phyloP scores from a whole-genome alignment of 2,329 filamentous ascomycete genomes.

The Triangularia setosa region DNA sequence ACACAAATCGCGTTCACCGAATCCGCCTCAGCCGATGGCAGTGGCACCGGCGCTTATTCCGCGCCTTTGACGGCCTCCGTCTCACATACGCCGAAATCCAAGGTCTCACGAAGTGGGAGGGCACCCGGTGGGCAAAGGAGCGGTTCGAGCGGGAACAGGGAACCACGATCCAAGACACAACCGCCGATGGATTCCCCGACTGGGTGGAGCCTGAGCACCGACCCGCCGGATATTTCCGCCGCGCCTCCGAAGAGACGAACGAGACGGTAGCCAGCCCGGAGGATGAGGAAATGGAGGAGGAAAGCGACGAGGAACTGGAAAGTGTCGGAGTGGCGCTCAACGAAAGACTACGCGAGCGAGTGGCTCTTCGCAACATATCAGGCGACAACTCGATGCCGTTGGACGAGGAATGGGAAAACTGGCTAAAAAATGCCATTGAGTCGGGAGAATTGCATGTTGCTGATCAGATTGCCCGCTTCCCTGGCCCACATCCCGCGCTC shows the following conservation, averaged over 20 bases:
- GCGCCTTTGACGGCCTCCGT: conserved; percentile 66
- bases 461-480: conserved; percentile 38
- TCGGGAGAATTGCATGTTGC: conserved; percentile 52
- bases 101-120: conserved; percentile 74
- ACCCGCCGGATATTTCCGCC: conserved; percentile 11
- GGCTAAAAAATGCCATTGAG: conserved; percentile 67
- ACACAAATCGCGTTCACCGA: conserved; percentile 67
- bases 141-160: conserved; percentile 74
- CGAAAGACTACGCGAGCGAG: conserved; percentile 60
- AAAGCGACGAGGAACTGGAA: conserved; percentile 50
- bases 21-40: conserved; percentile 73
- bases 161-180: conserved; percentile 66
- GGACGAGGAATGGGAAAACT: conserved; percentile 72
- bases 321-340: conserved; percentile 62
- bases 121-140: conserved; percentile 78
- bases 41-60: conserved; percentile 73
- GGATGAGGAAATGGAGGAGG: conserved; percentile 30
- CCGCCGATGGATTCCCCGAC: conserved; percentile 61
- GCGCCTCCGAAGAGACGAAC: conserved; percentile 6
- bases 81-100: conserved; percentile 69
- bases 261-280: conserved; percentile 1
- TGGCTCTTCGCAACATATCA: conserved; percentile 55
- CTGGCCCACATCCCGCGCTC: conserved; percentile 34
- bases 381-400: conserved; percentile 56
- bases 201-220: conserved; percentile 52